Evolutionary conservation across 495 filamentous ascomycete genomes (phyloP).

Genomic region (Penicillium pancosmium): DNA sequence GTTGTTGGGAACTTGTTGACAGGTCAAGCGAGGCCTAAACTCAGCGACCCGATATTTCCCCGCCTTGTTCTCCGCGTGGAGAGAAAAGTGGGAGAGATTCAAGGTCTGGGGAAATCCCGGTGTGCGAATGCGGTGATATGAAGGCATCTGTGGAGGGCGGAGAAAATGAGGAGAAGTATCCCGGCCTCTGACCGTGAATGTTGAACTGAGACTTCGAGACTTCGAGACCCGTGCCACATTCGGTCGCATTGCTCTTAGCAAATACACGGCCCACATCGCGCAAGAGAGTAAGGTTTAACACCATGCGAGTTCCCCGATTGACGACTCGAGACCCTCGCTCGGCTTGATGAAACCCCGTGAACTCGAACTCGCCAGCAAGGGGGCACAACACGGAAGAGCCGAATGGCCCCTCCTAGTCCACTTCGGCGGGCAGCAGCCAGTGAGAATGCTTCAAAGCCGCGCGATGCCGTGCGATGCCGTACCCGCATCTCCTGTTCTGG

Average conservation of each 20-base stretch:
- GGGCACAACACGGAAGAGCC: constrained; percentile 1
- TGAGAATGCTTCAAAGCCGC: constrained; percentile 7
- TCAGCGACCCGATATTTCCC: constrained; percentile 4
- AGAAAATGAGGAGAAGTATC: neutral
- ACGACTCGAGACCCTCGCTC: neutral
- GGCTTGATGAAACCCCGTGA: constrained; percentile 3
- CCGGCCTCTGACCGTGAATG: neutral
- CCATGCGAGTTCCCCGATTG: neutral
- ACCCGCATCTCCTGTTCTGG: constrained; percentile 21
- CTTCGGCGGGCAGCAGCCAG: constrained; percentile 24
- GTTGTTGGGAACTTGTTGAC: neutral
- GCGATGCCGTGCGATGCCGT: constrained; percentile 13
- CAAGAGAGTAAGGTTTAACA: neutral
- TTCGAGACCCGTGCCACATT: neutral
- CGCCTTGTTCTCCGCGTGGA: constrained; percentile 3
- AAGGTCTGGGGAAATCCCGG: constrained; percentile 24
- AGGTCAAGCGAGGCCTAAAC: neutral
- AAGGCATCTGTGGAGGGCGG: neutral
- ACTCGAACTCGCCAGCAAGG: neutral
- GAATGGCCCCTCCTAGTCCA: constrained; percentile 19
- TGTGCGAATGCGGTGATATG: constrained; percentile 15
- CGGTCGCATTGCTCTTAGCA: neutral
- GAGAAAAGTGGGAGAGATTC: constrained; percentile 6
- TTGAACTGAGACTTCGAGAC: neutral
- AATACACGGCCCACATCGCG: constrained; percentile 5